Evolutionary conservation across 2,329 filamentous ascomycete genomes (phyloP).

Genomic region (Cladophialophora chaetospira): DNA sequence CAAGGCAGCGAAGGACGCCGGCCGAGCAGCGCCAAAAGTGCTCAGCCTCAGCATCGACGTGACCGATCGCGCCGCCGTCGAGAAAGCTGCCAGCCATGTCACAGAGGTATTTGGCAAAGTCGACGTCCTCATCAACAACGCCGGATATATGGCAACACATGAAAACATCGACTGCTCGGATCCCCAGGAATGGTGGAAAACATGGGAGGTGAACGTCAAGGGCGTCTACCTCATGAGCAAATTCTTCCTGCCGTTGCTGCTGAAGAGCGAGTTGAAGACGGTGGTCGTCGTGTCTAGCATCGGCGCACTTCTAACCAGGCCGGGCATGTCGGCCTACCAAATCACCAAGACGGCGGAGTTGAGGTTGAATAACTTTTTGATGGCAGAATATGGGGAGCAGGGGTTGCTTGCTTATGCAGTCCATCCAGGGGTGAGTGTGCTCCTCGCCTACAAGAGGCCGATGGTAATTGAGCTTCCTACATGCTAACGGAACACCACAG

Average conservation of each 20-base stretch:
- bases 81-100: slow-evolving; percentile 1
- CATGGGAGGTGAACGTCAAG: slow-evolving; percentile 18
- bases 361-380: slow-evolving; percentile 52
- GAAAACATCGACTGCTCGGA: neutral
- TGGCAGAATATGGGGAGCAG: slow-evolving; percentile 45
- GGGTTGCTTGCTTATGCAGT: slow-evolving; percentile 28
- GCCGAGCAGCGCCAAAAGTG: neutral
- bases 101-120: slow-evolving; percentile 2
- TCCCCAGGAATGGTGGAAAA: slow-evolving; percentile 8
- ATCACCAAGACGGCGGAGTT: slow-evolving; percentile 48
- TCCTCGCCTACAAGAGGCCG: neutral
- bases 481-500: neutral
- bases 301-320: slow-evolving; percentile 40
- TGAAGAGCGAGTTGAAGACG: slow-evolving; percentile 33
- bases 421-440: slow-evolving; percentile 20
- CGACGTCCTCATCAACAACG: slow-evolving; percentile 12
- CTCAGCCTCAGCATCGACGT: neutral
- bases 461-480: neutral
- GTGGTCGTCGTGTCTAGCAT: slow-evolving; percentile 45
- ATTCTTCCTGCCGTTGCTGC: slow-evolving; percentile 37
- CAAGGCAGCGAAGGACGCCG: neutral
- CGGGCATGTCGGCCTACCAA: slow-evolving; percentile 50
- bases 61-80: neutral
- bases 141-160: neutral
- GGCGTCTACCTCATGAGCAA: slow-evolving; percentile 30